phyloP scores from a whole-genome alignment of 495 filamentous ascomycete species.

The Lineolata rhizophorae region DNA sequence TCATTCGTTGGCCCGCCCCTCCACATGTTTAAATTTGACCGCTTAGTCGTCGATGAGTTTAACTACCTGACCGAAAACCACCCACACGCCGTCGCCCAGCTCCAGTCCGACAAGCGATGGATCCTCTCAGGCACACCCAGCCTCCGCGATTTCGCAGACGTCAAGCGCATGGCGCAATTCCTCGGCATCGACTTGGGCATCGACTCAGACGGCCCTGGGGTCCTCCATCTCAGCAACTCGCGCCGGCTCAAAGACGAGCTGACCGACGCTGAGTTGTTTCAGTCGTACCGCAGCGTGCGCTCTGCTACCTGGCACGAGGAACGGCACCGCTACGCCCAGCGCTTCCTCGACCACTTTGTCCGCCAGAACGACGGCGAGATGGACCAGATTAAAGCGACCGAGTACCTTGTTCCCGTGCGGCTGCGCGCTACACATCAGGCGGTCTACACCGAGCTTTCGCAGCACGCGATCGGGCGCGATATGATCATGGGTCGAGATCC shows the following conservation, averaged over 20 bases:
- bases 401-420: constrained; percentile 7
- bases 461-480: too few species aligned
- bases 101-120: constrained; percentile 36
- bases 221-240: constrained; percentile 12
- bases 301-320: constrained; percentile 10
- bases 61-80: constrained; percentile 24
- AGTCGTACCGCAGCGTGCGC: constrained; percentile 6
- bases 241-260: constrained; percentile 8
- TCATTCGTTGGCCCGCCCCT: constrained; percentile 20
- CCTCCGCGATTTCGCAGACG: constrained; percentile 31
- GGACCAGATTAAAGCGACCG: constrained; percentile 6
- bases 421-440: constrained; percentile 9
- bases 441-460: constrained; percentile 13
- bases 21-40: constrained; percentile 38
- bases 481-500: too few species aligned
- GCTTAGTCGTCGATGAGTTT: constrained; percentile 49
- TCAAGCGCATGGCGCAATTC: constrained; percentile 33
- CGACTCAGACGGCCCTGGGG: constrained; percentile 13
- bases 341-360: constrained; percentile 15
- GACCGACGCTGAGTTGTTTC: constrained; percentile 15
- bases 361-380: constrained; percentile 12
- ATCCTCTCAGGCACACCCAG: constrained; percentile 45
- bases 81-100: constrained; percentile 8
- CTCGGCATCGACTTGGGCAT: constrained; percentile 26
- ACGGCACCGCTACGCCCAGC: constrained; percentile 8